Conservation (phyloP, 352 stramenopile species). For the Phytophthora multivora region DNA sequence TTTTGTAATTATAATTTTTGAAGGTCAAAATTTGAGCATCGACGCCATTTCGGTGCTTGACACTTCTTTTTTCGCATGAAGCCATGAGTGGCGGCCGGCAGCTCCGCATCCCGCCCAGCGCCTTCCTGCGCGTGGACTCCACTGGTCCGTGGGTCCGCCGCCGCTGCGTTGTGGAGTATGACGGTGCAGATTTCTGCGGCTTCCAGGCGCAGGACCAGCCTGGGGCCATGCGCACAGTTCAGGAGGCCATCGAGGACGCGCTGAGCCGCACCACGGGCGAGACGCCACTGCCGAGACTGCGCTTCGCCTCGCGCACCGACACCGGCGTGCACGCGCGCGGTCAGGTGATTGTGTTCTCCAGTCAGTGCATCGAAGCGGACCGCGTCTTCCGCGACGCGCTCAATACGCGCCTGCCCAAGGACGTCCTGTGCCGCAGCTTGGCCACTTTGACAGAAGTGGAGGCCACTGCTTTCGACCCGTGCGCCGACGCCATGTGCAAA, state of each 20-base stretch:
- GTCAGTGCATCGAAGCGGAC: constrained; percentile 57
- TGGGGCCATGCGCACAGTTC: constrained; percentile 57
- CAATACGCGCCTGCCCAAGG: constrained; percentile 73
- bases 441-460: constrained; percentile 22
- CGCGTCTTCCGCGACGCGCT: constrained; percentile 61
- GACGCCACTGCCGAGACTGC: constrained; percentile 60
- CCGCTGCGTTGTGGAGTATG: constrained; percentile 70
- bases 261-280: constrained; percentile 74
- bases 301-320: constrained; percentile 92
- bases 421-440: constrained; percentile 56
- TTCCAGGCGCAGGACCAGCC: constrained; percentile 83
- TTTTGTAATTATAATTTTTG: no score
- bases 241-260: constrained; percentile 76
- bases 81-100: constrained; percentile 22
- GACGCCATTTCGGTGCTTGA: no score
- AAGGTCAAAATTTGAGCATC: no score
- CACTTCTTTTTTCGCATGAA: no score
- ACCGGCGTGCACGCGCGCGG: constrained; percentile 91
- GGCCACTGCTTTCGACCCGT: constrained; percentile 51
- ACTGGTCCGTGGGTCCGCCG: constrained; percentile 25
- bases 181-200: constrained; percentile 76
- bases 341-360: constrained; percentile 91
- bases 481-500: constrained; percentile 54
- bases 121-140: constrained; percentile 47
- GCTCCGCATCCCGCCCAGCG: constrained; percentile 47